Evolutionary conservation across 257 asterid species (phyloP), one percentile per base, ranked within the genome.

Genomic region (Solanum habrochaites): DNA sequence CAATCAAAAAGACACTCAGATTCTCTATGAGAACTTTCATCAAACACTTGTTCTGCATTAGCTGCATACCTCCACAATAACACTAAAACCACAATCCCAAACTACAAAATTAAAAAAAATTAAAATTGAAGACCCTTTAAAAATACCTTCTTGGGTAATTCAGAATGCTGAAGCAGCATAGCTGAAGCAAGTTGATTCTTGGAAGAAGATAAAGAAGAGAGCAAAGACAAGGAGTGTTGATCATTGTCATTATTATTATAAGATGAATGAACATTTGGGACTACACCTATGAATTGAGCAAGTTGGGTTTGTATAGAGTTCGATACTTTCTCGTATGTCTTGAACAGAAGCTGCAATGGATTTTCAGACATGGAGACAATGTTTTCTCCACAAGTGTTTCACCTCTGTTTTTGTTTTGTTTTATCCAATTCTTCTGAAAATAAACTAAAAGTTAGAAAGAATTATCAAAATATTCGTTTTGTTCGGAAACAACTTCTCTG

Each of bases 331-430:
- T 43, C 92, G 16, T 90, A 87, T 14, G 95, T 90, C 64, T 88
- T 87, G 85, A 91, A 87, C 70, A 96, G 85, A 88, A 87, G 87
- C 83, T 93, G 94, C n/a, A 96, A 42, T 80, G 95, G 98, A 85
- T 94, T 92, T 70, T 95, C 96, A 15, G 97, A 90, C 97, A 94
- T 95, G 64, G 87, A 85, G 43, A 47, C 27, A 9, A 9, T 29
- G 27, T 80, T 47, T 3, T 80, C 40, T 56, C 10, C 64, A 56
- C 64, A 7, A 56, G 11, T 56, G 64, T 56, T 20, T 56, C 5
- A 56, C 64, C 25, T 56, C 25, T 56, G 25, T 16, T 16, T 52
- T 49, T 56, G 7, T 4, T 47, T 45, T 47, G 8, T 66, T 66
- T 66, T 66, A 25, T 66, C 35, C 35, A 12, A 11, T 64, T 64